Percentiles rank a stretch among this genome's conserved stretches.
These are phyloP conservation scores for Trametes sp. DNA, from an alignment of 1,284 basidiomycete genomes.

Conservation along the genomic window DNA sequence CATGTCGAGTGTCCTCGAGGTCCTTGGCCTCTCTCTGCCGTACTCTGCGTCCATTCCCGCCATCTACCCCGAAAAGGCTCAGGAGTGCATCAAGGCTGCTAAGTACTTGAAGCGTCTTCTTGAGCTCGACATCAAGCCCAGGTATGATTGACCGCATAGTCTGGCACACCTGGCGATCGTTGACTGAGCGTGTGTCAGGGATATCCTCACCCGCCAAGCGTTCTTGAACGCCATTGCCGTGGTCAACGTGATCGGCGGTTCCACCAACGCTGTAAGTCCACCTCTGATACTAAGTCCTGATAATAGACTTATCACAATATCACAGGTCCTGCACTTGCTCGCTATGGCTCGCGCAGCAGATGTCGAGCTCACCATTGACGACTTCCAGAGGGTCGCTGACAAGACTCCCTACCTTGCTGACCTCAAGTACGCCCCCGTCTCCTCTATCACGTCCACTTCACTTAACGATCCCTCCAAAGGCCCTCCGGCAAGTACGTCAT, in stretches of 20 bases:
- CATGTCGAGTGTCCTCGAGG: conserved; percentile 91
- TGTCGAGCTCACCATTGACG: conserved; percentile 89
- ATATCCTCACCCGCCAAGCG: conserved; percentile 90
- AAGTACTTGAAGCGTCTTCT: conserved; percentile 84
- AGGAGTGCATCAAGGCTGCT: conserved; percentile 88
- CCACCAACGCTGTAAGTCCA: conserved; percentile 84
- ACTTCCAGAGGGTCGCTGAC: conserved; percentile 90
- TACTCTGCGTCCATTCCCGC: conserved; percentile 90
- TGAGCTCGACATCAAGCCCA: conserved; percentile 88
- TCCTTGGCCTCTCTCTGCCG: conserved; percentile 91
- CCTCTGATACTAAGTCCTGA: not conserved
- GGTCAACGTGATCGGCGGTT: conserved; percentile 87
- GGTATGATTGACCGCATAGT: conserved; percentile 44
- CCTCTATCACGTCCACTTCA: conserved; percentile 4
- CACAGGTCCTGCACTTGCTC: conserved; percentile 87
- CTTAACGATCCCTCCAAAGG: conserved; percentile 44
- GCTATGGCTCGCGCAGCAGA: conserved; percentile 95
- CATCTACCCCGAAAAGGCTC: conserved; percentile 80
- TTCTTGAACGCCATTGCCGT: conserved; percentile 93
- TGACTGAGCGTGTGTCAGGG: conserved; percentile 49
- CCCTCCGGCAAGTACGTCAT: conserved; percentile 96
- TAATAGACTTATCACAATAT: not conserved
- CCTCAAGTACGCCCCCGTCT: conserved; percentile 67
- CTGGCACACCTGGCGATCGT: no score
- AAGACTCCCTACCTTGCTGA: conserved; percentile 95